phyloP scores from a whole-genome alignment of 192 early-diverging fungal genomes.

The Funneliformis geosporum region DNA sequence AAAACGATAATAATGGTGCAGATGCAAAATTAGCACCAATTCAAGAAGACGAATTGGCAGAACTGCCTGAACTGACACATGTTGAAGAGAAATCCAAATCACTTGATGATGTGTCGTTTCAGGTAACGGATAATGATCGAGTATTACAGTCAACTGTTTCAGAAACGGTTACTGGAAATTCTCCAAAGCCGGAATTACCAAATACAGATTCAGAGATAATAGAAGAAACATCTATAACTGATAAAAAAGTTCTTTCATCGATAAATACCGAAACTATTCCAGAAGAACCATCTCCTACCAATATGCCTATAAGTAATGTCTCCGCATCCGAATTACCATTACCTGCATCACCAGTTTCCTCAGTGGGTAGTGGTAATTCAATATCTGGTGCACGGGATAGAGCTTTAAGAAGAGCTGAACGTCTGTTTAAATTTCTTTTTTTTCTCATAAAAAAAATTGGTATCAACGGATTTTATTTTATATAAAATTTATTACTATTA shows the following conservation, averaged over 20 bases:
- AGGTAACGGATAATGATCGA: background rate
- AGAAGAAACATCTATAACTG: background rate
- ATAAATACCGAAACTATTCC: background rate
- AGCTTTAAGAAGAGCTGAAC: conserved; percentile 9
- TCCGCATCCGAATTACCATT: background rate
- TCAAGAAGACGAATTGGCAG: background rate
- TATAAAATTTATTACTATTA: background rate
- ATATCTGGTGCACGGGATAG: conserved; percentile 8
- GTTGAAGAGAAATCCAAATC: background rate
- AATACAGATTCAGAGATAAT: background rate
- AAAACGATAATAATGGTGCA: background rate
- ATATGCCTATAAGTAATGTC: no score
- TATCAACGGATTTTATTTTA: background rate
- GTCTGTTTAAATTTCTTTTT: background rate
- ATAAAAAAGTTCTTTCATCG: background rate
- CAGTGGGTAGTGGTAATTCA: background rate
- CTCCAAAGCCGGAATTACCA: background rate
- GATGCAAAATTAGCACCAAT: background rate
- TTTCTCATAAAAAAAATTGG: background rate
- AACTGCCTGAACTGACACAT: background rate
- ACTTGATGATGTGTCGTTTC: background rate
- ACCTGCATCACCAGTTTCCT: background rate
- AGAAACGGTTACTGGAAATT: background rate
- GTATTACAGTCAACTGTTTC: background rate
- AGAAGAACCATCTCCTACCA: background rate